Evolutionary conservation across 2,329 filamentous ascomycete genomes (phyloP), one percentile per base, ranked within the genome.

Genomic region (Aspergillus neoniger): DNA sequence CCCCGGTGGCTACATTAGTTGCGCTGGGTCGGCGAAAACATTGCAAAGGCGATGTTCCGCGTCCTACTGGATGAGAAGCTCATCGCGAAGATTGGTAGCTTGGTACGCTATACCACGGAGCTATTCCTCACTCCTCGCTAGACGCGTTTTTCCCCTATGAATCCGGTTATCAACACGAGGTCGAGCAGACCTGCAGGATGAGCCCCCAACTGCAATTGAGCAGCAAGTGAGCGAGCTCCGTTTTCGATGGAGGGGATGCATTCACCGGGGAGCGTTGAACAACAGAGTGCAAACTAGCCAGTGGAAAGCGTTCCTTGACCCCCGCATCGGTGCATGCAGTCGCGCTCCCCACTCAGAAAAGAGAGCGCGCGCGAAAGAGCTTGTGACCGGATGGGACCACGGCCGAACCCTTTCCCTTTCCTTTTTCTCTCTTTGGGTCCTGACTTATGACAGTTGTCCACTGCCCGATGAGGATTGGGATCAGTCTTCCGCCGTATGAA

Each of bases 301-400:
- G 67, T 71, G 60, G 67, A 60, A 62, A 58, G 60, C 57, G 67
- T 69, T 72, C 67, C 69, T 71, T 60, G 19, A 64, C 63, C 65
- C 65, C 67, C 69, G 66, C 67, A 64, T 65, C 55, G 23, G 60
- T 52, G 56, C 53, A 53, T 60, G 62, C 63, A 65, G 63, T 64
- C 62, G 67, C 59, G 64, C 61, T 55, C 54, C 19, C 28, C 58
- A 53, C 49, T 39, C 48, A 50, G 19, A 32, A 49, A 57, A 47
- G 54, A 53, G 50, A 21, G 59, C 36, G 47, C 32, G n/a, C 53
- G 30, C 32, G 32, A 36, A 43, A 25, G 15, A 32, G 52, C 60
- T 58, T 64, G 62, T 63, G 61, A 65, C 63, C 60, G 55, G 63
- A 59, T 48, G 57, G 48, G 39, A 49, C 41, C 52, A 55, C 30